These are phyloP conservation scores for Colletotrichum trifolii DNA, from an alignment of 2,329 filamentous ascomycete genomes.

Conservation along the genomic window DNA sequence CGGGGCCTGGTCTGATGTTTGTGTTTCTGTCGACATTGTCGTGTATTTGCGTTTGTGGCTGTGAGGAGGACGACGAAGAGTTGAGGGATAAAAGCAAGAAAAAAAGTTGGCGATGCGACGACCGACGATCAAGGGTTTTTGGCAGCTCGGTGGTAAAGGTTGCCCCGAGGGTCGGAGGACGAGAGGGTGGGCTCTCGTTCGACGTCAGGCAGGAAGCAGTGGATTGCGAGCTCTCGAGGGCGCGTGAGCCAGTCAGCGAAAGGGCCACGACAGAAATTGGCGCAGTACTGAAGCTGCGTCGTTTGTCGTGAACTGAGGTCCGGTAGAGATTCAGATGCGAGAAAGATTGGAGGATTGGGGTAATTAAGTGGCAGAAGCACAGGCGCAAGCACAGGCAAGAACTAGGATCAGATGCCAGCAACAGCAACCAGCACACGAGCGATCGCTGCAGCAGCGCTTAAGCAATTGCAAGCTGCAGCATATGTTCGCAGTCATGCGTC, in stretches of 20 bases:
- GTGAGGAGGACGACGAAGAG: conserved; percentile 19
- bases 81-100: neutral
- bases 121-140: conserved; percentile 15
- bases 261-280: too few relatives aligned
- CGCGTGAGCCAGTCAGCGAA: neutral
- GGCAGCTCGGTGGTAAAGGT: conserved; percentile 31
- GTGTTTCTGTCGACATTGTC: neutral
- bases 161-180: conserved; percentile 34
- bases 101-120: neutral
- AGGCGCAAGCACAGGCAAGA: too few relatives aligned
- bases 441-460: too few relatives aligned
- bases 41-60: conserved; percentile 1
- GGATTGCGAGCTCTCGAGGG: conserved; percentile 14
- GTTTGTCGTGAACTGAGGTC: too few relatives aligned
- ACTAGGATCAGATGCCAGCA: too few relatives aligned
- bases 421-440: too few relatives aligned
- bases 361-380: too few relatives aligned
- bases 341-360: too few relatives aligned
- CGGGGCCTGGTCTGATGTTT: conserved; percentile 35
- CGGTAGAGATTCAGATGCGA: too few relatives aligned
- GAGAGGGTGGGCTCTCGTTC: conserved; percentile 27
- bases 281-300: too few relatives aligned
- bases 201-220: neutral
- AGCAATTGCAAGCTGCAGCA: conserved; percentile 13
- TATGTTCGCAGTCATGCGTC: conserved; percentile 25